phyloP scores from a whole-genome alignment of 148 eudicot species.

The Persicaria tinctoria region DNA sequence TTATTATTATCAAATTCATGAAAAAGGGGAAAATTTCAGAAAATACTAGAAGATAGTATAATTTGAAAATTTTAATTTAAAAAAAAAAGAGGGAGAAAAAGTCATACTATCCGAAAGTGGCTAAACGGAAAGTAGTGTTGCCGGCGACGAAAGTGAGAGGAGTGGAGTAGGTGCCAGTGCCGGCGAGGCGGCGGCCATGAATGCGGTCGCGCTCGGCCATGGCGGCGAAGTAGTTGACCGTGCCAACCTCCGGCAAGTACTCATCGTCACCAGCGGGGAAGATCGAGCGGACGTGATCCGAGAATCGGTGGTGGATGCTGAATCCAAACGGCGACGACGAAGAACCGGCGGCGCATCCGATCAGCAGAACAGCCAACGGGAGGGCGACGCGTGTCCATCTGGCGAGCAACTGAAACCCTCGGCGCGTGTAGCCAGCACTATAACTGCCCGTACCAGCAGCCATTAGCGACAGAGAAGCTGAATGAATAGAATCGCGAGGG shows the following conservation, averaged over 20 bases:
- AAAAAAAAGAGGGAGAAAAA: neutral
- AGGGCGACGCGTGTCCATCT: constrained; percentile 9
- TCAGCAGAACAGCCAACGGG: constrained; percentile 7
- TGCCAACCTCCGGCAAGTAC: constrained; percentile 57
- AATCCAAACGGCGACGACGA: constrained; percentile 49
- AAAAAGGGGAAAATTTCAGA: neutral
- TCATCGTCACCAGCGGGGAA: constrained; percentile 26
- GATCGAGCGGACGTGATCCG: constrained; percentile 61
- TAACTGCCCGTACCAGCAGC: neutral
- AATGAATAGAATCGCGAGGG: neutral
- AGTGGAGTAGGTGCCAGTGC: constrained; percentile 7
- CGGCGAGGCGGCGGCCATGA: constrained; percentile 49
- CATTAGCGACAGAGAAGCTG: neutral
- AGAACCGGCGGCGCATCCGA: constrained; percentile 26
- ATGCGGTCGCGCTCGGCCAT: constrained; percentile 71
- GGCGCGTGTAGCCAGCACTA: neutral
- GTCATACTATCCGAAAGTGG: constrained; percentile 65
- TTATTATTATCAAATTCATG: neutral
- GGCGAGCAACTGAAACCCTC: neutral
- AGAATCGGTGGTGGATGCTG: constrained; percentile 66
- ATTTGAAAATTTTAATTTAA: neutral
- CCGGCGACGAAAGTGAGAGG: constrained; percentile 46
- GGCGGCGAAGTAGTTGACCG: constrained; percentile 43
- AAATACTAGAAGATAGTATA: neutral
- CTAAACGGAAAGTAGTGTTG: constrained; percentile 42